Evolutionary conservation across 495 filamentous ascomycete genomes (phyloP).

Genomic region (Aspergillus leporis): DNA sequence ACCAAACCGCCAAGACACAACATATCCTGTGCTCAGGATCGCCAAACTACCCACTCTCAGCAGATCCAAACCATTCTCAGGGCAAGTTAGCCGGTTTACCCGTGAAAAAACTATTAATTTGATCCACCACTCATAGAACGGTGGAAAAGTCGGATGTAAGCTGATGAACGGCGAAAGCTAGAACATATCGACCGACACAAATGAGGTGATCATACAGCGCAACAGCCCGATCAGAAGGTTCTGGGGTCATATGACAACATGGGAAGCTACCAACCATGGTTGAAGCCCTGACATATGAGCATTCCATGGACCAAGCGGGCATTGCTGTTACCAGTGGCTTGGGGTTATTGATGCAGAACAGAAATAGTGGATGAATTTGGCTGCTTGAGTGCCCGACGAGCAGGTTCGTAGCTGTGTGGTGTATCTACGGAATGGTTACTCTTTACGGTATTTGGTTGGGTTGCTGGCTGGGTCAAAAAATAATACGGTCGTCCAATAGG

Average conservation of each 20-base stretch:
- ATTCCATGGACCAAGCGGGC: background rate
- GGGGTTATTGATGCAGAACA: background rate
- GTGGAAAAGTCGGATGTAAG: background rate
- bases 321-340: background rate
- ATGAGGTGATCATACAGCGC: background rate
- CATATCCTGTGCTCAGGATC: background rate
- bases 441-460: background rate
- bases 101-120: background rate
- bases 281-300: background rate
- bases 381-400: background rate
- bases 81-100: background rate
- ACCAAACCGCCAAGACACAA: no score
- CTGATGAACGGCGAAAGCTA: background rate
- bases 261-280: background rate
- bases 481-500: no score
- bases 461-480: background rate
- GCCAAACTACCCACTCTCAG: background rate
- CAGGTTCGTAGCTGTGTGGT: background rate
- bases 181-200: background rate
- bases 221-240: background rate
- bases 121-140: background rate
- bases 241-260: background rate
- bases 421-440: background rate
- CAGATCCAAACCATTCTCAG: background rate
- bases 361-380: background rate